Evolutionary conservation across 495 filamentous ascomycete species (phyloP), one percentile per base, ranked within the genome.

Genomic region (Corynascus novoguineensis): DNA sequence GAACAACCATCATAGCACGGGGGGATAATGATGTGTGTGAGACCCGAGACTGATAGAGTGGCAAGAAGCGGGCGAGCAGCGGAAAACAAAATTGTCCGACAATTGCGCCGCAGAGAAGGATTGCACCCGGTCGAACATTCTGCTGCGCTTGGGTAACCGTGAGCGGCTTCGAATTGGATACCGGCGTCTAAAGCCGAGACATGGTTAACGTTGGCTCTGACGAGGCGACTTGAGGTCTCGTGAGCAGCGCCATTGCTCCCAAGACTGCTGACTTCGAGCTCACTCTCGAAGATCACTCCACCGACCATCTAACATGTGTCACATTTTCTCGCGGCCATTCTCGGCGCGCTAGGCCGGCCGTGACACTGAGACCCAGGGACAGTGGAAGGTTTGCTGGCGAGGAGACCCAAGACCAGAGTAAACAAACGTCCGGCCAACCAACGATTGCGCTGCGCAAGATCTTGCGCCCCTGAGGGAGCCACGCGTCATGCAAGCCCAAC

Each of bases 401-500:
- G 50, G 44, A 53, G 37, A 53, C 50, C 31, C 14, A 31, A 14
- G 24, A n/a, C 8, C 38, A 31, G 24, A 53, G 50, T 53, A 53
- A 53, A 53, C 50, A 53, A 53, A 44, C 34, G 17, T 1, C 38
- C 25, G n/a, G 17, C 50, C 50, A 41, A 42, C 38, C 50, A 53
- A 19, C n/a, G 21, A 4, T 17, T 35, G 41, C 24, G 41, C 35
- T 21, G 37, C 40, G 9, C 37, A 17, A 29, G 50, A 53, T 53
- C 50, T 53, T 35, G 29, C 24, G 22, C 50, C 15, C 34, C 10
- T n/a, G n/a, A n/a, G 32, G 41, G 34, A 38, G 21, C 24, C 28
- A 55, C 45, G 27, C 38, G 34, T 41, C 7, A 58, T 53, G 51
- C 58, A 60, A 55, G 58, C 44, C n/a, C 57, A 59, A 53, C 21